Evolutionary conservation across 202 grass and related monocot species (phyloP).

Genomic region (Elaeis oleifera): DNA sequence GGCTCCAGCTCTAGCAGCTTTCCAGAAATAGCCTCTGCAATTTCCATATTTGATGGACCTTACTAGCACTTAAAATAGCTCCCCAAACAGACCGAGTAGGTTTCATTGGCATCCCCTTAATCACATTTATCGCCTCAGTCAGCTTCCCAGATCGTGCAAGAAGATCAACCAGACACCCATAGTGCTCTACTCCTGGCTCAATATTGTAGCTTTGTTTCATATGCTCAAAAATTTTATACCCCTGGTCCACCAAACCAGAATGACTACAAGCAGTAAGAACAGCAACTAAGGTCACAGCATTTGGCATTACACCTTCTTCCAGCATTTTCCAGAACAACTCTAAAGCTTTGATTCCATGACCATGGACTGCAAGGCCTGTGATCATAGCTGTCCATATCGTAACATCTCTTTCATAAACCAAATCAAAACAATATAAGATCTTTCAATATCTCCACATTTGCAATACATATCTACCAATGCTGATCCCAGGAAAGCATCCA

Average conservation of each 20-base stretch:
- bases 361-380: constrained; percentile 43
- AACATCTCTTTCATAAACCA: constrained; percentile 36
- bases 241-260: constrained; percentile 40
- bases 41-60: constrained; percentile 32
- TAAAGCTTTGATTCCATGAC: constrained; percentile 32
- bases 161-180: constrained; percentile 51
- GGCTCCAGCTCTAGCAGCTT: constrained; percentile 42
- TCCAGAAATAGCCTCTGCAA: constrained; percentile 41
- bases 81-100: constrained; percentile 48
- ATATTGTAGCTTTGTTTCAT: constrained; percentile 37
- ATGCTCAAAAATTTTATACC: constrained; percentile 30
- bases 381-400: constrained; percentile 51
- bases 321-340: constrained; percentile 41
- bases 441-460: constrained; percentile 38
- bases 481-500: constrained; percentile 42
- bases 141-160: constrained; percentile 42
- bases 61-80: constrained; percentile 48
- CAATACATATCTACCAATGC: constrained; percentile 46
- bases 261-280: constrained; percentile 51
- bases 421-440: constrained; percentile 25
- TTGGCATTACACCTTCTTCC: constrained; percentile 24
- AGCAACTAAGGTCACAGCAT: constrained; percentile 41
- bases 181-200: constrained; percentile 43
- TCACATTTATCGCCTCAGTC: constrained; percentile 36
- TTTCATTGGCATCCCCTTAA: constrained; percentile 44